phyloP scores from a whole-genome alignment of 192 early-diverging fungal genomes.

The Backusella mclennaniae region DNA sequence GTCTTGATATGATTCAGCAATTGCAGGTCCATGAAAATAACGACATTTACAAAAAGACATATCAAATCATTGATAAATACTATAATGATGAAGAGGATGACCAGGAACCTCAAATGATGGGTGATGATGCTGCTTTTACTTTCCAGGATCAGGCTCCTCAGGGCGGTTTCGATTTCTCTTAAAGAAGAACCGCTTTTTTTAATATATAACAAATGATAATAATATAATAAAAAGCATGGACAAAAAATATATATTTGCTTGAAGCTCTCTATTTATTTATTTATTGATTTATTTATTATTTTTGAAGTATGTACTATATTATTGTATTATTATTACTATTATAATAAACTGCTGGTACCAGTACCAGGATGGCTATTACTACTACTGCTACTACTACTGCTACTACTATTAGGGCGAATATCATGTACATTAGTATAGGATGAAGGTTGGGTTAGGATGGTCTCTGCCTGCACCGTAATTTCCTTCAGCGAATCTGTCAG shows the following conservation, averaged over 20 bases:
- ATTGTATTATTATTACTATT: background rate
- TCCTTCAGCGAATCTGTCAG: background rate
- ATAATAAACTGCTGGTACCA: background rate
- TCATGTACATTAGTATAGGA: background rate
- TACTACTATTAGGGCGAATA: background rate
- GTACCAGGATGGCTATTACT: background rate
- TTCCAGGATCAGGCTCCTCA: background rate
- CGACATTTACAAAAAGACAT: slow-evolving; percentile 47
- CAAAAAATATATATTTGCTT: background rate
- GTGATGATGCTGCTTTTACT: background rate
- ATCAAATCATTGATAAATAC: slow-evolving; percentile 45
- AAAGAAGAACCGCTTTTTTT: background rate
- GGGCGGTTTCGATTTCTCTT: slow-evolving; percentile 9
- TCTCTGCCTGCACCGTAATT: slow-evolving; percentile 5
- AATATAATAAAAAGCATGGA: background rate
- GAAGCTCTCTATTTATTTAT: background rate
- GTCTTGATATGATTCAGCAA: slow-evolving; percentile 42
- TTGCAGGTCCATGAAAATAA: slow-evolving; percentile 46
- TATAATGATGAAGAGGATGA: slow-evolving; percentile 44
- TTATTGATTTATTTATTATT: background rate
- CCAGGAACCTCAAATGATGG: slow-evolving; percentile 13
- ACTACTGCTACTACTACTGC: background rate
- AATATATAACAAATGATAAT: background rate
- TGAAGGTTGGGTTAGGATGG: background rate
- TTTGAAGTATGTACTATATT: background rate